Base-by-base conservation (phyloP, 768 basidiomycete species). In the Amanita brunnescens region DNA sequence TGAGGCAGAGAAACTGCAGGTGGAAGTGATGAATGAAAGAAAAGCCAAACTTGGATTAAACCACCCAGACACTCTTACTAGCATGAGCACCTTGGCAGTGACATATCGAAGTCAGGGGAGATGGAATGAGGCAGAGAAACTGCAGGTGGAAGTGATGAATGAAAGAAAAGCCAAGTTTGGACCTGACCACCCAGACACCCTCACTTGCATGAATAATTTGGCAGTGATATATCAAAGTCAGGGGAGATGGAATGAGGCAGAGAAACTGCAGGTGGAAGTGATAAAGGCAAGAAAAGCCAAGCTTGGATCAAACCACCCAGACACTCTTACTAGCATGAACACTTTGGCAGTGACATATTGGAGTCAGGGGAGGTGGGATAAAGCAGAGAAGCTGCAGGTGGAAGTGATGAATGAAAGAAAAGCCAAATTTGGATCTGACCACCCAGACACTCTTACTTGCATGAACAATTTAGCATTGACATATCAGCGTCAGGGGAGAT, bases 221-320 rank as follows among this genome's bases (percentile, higher is more conserved):
- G 34, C 34, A 12, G 4, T 16, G n/a, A 35, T 10, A 3, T 35
- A 13, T 10, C 4, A 12, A 5, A 4, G 12, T 12, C 34, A 35
- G n/a, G 34, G 34, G 12, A 35, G 34, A 35, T 35, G 34, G 34
- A 10, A 12, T 13, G 34, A 35, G n/a, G 34, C 34, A 35, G 34
- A 35, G 34, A 35, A 12, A 12, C 34, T 35, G 34, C n/a, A 13
- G 10, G 3, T 13, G n/a, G n/a, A 12, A 35, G 34, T 35, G 10
- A 16, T 35, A 10, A 16, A 35, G 4, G 12, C 4, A 35, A 35
- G 34, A 3, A 35, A 35, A 3, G n/a, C 34, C 4, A 35, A 35
- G n/a, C 18, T 59, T 33, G 58, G 58, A 18, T 4, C 14, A 5
- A 18, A 55, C 7, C 53, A 59, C 29, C 54, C 47, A 23, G 32